A percentile compares a stretch with the other conserved stretches of the same genome.
Evolutionary conservation across 2,329 filamentous ascomycete species (phyloP).

Genomic region (Pseudopithomyces chartarum): DNA sequence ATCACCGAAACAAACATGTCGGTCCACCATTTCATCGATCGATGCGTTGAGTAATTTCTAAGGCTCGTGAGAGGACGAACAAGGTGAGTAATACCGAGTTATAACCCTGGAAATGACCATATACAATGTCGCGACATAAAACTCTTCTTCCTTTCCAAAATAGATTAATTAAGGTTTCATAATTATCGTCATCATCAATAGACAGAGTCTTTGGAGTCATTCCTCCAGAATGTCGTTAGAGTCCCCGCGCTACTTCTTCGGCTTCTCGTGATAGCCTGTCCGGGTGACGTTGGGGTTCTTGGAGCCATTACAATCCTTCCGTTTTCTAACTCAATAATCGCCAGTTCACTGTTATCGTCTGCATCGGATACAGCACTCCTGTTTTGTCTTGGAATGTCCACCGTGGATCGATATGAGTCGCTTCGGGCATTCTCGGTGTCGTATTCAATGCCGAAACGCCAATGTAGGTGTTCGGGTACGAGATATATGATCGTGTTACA

Average conservation of each 20-base stretch:
- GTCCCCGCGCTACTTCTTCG: neutral
- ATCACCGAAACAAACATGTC: no score
- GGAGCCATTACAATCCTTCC: constrained; percentile 6
- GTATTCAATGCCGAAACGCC: neutral
- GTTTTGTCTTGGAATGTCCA: neutral
- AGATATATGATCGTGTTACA: neutral
- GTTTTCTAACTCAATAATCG: constrained; percentile 13
- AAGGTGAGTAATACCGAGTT: no score
- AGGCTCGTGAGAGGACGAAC: no score
- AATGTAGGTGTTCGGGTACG: constrained; percentile 2
- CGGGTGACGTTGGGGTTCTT: neutral
- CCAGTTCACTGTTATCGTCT: constrained; percentile 11
- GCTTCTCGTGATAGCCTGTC: neutral
- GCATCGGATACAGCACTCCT: neutral
- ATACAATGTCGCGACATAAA: no score
- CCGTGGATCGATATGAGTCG: neutral
- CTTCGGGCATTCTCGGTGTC: neutral
- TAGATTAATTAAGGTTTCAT: no score
- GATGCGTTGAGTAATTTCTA: neutral
- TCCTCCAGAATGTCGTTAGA: neutral
- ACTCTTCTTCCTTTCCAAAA: no score
- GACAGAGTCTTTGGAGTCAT: constrained; percentile 1
- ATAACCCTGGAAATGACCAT: no score
- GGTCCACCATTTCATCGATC: no score
- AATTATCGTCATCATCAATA: neutral